Base-by-base conservation (phyloP, 1,139 yeast species). In the Eremothecium coryli region DNA sequence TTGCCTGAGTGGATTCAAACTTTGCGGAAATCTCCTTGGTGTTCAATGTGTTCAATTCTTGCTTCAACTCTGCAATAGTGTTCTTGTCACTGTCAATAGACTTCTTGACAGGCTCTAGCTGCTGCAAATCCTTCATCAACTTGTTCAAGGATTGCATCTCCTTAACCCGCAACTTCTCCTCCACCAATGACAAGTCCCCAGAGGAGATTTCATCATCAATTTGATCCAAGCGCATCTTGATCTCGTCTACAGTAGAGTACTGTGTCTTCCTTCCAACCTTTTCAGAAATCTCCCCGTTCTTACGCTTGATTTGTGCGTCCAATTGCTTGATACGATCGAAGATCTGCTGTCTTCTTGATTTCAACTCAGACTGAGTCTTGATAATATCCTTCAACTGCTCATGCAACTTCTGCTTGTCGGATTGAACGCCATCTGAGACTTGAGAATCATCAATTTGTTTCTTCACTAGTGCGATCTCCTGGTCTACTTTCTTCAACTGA, bases 81-180 rank as follows among this genome's bases (percentile, higher is more conserved):
- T 68, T 70, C 66, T 78, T 82, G 62, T 85, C 94, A 33, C 68
- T 69, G 55, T 86, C 96, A 56, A 90, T 80, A 34, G 78, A 71
- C 48, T 73, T 73, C 67, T 86, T 96, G 50, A 73, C 72, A 50
- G 75, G 73, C 54, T 78, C 86, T 50, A 88, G 68, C 30, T 73
- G 70, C 33, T 76, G 76, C 58, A 85, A 82, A 60, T 80, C 93
- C 62, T 81, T 82, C 57, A 78, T 76, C 55, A 81, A 66, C 64
- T 84, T 85, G 62, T 93, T 79, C 60, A 90, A 72, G 35, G 78
- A 64, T 37, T 86, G 73, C 70, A 86, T 82, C 64, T 90, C 97
- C 64, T 82, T 82, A 49, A 93, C 76, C 48, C 69, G 65, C 58
- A 78, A 73, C 67, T 86, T 81, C 70, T 93, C 99, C 45, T 90